These are phyloP conservation scores for Melanogaster broomeanus DNA, from an alignment of 768 basidiomycete species.

Conservation along the genomic window DNA sequence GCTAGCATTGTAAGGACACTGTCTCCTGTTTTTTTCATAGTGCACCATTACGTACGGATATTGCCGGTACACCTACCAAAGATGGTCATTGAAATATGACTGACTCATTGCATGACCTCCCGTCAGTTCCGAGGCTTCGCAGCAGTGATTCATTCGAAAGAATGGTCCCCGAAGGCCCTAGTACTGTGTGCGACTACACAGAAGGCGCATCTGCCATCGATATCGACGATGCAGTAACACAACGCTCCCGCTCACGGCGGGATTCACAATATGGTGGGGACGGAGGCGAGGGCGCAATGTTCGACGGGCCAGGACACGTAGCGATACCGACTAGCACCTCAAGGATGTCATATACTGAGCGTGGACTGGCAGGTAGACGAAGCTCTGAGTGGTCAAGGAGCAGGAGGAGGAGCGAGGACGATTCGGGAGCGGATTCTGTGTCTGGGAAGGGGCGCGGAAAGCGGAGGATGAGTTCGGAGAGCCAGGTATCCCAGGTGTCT, in stretches of 20 bases:
- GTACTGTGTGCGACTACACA: constrained; percentile 64
- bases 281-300: constrained; percentile 67
- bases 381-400: constrained; percentile 54
- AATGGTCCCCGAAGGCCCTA: constrained; percentile 20
- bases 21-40: neutral
- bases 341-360: constrained; percentile 68
- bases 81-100: too few relatives aligned
- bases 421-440: constrained; percentile 18
- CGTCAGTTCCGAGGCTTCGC: neutral
- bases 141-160: neutral
- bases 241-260: constrained; percentile 53
- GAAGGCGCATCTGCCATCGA: constrained; percentile 82
- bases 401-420: constrained; percentile 55
- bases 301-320: constrained; percentile 67
- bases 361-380: constrained; percentile 42
- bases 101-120: neutral
- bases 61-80: too few relatives aligned
- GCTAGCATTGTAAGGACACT: constrained; percentile 33
- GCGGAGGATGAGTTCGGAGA: constrained; percentile 49
- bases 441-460: constrained; percentile 31
- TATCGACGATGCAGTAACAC: constrained; percentile 61
- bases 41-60: too few relatives aligned
- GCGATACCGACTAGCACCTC: constrained; percentile 80
- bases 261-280: constrained; percentile 65
- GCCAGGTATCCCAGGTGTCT: constrained; percentile 39